These are phyloP conservation scores for Colletotrichum lindemuthianum DNA, from an alignment of 2,329 filamentous ascomycete genomes.

Conservation along the genomic window DNA sequence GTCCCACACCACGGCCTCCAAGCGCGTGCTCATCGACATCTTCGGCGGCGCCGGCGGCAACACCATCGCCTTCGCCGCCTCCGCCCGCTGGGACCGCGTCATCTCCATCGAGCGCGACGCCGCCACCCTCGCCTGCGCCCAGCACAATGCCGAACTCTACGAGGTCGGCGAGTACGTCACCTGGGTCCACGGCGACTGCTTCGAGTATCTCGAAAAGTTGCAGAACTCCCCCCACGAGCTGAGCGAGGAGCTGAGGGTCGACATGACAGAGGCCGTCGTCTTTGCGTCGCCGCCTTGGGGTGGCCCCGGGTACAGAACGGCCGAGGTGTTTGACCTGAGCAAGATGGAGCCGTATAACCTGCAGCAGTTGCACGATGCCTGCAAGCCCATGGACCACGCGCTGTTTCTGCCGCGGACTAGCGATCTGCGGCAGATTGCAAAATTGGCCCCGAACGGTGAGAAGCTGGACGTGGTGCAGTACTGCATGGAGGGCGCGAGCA, in stretches of 20 bases:
- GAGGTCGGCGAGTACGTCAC: slow-evolving; percentile 79
- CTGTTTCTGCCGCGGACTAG: slow-evolving; percentile 89
- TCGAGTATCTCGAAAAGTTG: slow-evolving; percentile 71
- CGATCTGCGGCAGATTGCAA: slow-evolving; percentile 81
- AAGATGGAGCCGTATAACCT: slow-evolving; percentile 91
- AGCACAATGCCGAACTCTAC: slow-evolving; percentile 90
- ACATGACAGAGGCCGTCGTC: slow-evolving; percentile 54
- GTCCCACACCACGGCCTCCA: slow-evolving; percentile 61
- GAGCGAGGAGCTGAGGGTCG: slow-evolving; percentile 52
- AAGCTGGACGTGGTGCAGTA: slow-evolving; percentile 87
- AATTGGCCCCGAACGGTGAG: slow-evolving; percentile 56
- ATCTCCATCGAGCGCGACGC: slow-evolving; percentile 90
- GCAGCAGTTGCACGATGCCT: slow-evolving; percentile 69
- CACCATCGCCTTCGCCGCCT: slow-evolving; percentile 90
- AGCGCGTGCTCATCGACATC: slow-evolving; percentile 80
- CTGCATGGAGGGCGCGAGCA: slow-evolving; percentile 89
- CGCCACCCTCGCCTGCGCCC: slow-evolving; percentile 85
- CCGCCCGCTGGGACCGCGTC: slow-evolving; percentile 80
- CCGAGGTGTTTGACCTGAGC: slow-evolving; percentile 81
- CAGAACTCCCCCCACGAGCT: slow-evolving; percentile 48
- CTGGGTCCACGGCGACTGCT: slow-evolving; percentile 89
- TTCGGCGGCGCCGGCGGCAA: slow-evolving; percentile 96
- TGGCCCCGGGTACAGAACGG: slow-evolving; percentile 64
- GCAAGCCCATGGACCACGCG: slow-evolving; percentile 68
- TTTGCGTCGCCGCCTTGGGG: slow-evolving; percentile 72